Conservation (phyloP, 192 early-diverging fungal genomes). For the Chytriomyces sp. region DNA sequence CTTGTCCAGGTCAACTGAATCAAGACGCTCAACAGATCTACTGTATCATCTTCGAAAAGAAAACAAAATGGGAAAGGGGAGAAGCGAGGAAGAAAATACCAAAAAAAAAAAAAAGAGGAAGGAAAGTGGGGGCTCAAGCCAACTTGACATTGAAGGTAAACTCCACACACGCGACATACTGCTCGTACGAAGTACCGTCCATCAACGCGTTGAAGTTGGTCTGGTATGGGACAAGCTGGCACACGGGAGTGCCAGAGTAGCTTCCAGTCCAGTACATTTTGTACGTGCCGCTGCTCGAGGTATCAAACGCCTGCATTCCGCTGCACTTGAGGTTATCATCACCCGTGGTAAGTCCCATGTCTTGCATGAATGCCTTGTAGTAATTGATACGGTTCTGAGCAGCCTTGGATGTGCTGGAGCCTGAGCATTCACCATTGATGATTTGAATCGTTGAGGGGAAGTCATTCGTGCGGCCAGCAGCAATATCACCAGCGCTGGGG, state of each 20-base stretch:
- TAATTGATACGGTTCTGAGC: slow-evolving; percentile 16
- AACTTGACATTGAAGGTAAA: slow-evolving; percentile 3
- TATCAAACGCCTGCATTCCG: slow-evolving; percentile 5
- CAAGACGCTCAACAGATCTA: neutral
- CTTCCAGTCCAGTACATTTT: slow-evolving; percentile 17
- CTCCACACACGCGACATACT: slow-evolving; percentile 13
- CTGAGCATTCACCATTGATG: slow-evolving; percentile 21
- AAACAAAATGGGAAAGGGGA: neutral
- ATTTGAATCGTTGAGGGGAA: slow-evolving; percentile 16
- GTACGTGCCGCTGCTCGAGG: neutral
- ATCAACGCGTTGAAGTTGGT: slow-evolving; percentile 24
- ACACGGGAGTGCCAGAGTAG: neutral
- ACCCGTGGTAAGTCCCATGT: slow-evolving; percentile 4
- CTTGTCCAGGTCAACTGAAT: neutral
- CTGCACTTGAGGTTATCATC: slow-evolving; percentile 3
- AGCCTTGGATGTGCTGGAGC: neutral
- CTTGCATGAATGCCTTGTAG: slow-evolving; percentile 2
- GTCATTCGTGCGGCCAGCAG: slow-evolving; percentile 16
- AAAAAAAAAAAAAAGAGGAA: neutral
- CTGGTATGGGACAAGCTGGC: slow-evolving; percentile 19
- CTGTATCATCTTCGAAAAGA: neutral
- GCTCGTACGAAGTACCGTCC: slow-evolving; percentile 2
- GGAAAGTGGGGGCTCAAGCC: neutral
- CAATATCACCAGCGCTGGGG: slow-evolving; percentile 22
- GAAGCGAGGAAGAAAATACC: neutral